Conservation (phyloP, 176 grass and related monocot genomes). For the Aegilops sharonensis region DNA sequence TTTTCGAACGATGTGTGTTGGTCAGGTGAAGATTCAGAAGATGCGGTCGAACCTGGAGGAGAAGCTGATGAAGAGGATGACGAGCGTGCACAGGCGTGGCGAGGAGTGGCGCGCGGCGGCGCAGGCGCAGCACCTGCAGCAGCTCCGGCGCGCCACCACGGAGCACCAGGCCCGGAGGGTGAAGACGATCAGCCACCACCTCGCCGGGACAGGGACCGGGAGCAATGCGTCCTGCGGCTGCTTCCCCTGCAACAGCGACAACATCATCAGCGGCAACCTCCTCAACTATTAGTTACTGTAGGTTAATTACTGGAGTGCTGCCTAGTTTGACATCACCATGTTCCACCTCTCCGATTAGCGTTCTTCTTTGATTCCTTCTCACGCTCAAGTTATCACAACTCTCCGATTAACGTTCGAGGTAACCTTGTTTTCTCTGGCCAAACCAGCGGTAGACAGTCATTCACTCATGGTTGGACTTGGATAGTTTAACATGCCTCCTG, state of each 20-base stretch:
- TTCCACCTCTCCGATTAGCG: too few species aligned
- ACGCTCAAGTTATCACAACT: too few species aligned
- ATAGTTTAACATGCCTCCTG: not conserved
- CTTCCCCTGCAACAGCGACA: slow-evolving; percentile 70
- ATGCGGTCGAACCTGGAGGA: slow-evolving; percentile 95
- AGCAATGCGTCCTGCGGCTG: slow-evolving; percentile 62
- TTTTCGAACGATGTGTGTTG: not conserved
- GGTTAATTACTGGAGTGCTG: not conserved
- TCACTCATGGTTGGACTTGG: not conserved
- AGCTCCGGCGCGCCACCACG: slow-evolving; percentile 56
- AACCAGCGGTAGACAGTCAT: not conserved
- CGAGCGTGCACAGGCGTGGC: slow-evolving; percentile 63
- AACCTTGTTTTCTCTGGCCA: not conserved
- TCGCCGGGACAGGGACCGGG: slow-evolving; percentile 39
- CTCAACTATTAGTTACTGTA: slow-evolving; percentile 26
- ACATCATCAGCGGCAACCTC: slow-evolving; percentile 41
- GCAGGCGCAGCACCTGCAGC: slow-evolving; percentile 76
- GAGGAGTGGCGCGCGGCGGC: slow-evolving; percentile 71
- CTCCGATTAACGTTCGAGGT: not conserved
- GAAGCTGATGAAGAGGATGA: slow-evolving; percentile 91
- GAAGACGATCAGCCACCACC: slow-evolving; percentile 43
- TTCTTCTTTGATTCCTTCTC: too few species aligned
- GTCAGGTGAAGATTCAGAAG: slow-evolving; percentile 95
- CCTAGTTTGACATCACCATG: too few species aligned
- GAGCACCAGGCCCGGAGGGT: slow-evolving; percentile 40